Conservation (phyloP, 2,329 filamentous ascomycete genomes). For the Pseudonectria buxi region DNA sequence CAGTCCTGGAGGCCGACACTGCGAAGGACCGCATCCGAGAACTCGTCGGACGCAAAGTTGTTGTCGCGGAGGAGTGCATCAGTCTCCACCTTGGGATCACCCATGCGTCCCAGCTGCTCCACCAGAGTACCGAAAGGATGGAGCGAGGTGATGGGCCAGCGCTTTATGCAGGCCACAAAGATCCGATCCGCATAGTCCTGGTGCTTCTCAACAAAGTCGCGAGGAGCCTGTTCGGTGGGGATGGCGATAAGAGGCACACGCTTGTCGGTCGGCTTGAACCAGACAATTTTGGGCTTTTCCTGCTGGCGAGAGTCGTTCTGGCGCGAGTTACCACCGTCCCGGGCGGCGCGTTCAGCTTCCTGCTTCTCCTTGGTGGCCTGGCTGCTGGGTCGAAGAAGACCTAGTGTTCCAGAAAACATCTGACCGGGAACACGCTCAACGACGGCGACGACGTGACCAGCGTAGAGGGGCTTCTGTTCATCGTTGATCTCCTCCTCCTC, state of each 20-base stretch:
- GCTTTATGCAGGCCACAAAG: conserved; percentile 98
- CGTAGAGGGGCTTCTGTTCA: conserved; percentile 94
- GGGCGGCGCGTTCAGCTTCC: conserved; percentile 87
- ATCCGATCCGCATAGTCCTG: conserved; percentile 96
- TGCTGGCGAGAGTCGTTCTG: conserved; percentile 72
- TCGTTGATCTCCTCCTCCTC: conserved; percentile 99
- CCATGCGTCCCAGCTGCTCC: conserved; percentile 95
- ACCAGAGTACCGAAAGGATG: conserved; percentile 97
- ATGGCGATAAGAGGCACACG: conserved; percentile 97
- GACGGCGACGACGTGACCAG: conserved; percentile 93
- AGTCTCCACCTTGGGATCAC: conserved; percentile 94
- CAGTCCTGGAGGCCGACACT: conserved; percentile 90
- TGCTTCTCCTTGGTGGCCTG: conserved; percentile 99
- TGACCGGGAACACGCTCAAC: conserved; percentile 95
- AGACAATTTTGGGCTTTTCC: conserved; percentile 99
- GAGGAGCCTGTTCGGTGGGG: conserved; percentile 92
- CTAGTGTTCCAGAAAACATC: conserved; percentile 97
- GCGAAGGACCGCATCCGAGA: conserved; percentile 90
- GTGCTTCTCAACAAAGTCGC: conserved; percentile 97
- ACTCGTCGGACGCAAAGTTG: conserved; percentile 96
- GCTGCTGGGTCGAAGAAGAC: conserved; percentile 88
- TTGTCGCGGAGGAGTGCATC: conserved; percentile 96
- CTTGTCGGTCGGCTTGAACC: conserved; percentile 99
- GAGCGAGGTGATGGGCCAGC: conserved; percentile 98
- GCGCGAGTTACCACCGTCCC: conserved; percentile 67